These are phyloP conservation scores for Chlamydomonas eustigma DNA, from an alignment of 139 green algal species.

Conservation along the genomic window DNA sequence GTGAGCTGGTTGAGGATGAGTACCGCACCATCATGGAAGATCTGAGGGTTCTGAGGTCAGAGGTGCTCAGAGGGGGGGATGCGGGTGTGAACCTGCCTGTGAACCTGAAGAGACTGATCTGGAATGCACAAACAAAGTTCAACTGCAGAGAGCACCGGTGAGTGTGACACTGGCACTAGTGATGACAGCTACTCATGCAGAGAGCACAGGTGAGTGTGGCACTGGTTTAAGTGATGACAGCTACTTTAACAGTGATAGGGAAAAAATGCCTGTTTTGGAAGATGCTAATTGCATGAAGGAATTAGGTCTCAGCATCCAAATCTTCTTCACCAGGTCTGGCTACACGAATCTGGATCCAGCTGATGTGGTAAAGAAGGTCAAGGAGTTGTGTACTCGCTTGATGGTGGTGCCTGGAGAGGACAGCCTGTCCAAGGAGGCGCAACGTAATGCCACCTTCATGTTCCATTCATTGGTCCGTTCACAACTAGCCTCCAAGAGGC, in stretches of 20 bases:
- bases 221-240: too few relatives aligned
- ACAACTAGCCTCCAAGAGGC: constrained; percentile 85
- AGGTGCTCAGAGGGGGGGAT: constrained; percentile 82
- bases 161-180: too few relatives aligned
- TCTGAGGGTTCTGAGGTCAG: constrained; percentile 60
- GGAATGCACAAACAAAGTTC: constrained; percentile 91
- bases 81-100: constrained; percentile 81
- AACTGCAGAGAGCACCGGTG: constrained; percentile 33
- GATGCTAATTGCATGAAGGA: too few relatives aligned
- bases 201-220: too few relatives aligned
- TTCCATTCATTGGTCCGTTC: constrained; percentile 82
- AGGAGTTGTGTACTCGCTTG: not conserved
- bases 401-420: constrained; percentile 73
- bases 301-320: too few relatives aligned
- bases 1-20: constrained; percentile 31
- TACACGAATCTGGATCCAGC: constrained; percentile 53
- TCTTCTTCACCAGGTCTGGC: not conserved
- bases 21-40: constrained; percentile 22
- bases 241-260: too few relatives aligned
- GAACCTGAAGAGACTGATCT: constrained; percentile 88
- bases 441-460: constrained; percentile 92
- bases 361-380: constrained; percentile 56
- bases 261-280: too few relatives aligned
- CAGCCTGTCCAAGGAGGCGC: constrained; percentile 79
- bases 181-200: too few relatives aligned